Evolutionary conservation across 129 eudicot species (phyloP).

Genomic region (Artemisia tridentata): DNA sequence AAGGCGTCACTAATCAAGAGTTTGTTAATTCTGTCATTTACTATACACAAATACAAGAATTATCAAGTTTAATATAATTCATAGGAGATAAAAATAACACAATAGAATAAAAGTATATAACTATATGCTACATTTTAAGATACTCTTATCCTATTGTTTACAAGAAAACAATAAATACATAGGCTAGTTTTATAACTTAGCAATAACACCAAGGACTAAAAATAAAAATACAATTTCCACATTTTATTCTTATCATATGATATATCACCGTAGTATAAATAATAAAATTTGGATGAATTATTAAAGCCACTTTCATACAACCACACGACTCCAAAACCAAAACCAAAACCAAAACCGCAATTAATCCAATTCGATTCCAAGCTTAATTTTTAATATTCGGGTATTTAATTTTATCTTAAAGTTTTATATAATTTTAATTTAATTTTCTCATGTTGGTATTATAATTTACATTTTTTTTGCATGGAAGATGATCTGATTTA

Average conservation of each 20-base stretch:
- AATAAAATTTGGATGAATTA: slow-evolving; percentile 21
- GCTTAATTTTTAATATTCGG: slow-evolving; percentile 4
- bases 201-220: slow-evolving; percentile 4
- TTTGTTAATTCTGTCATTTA: too few relatives aligned
- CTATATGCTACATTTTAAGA: background rate
- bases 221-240: background rate
- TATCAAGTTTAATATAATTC: too few relatives aligned
- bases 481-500: too few relatives aligned
- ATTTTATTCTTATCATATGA: background rate
- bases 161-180: background rate
- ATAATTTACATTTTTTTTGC: background rate
- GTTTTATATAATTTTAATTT: background rate
- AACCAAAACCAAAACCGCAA: slow-evolving; percentile 21
- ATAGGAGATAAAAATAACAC: too few relatives aligned
- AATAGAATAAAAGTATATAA: too few relatives aligned
- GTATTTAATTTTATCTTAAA: slow-evolving; percentile 17
- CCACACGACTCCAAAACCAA: slow-evolving; percentile 37
- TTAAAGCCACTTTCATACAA: slow-evolving; percentile 24
- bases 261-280: slow-evolving; percentile 8
- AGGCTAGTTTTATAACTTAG: background rate
- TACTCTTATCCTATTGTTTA: too few relatives aligned
- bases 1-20: too few relatives aligned
- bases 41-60: too few relatives aligned
- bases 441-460: slow-evolving; percentile 1
- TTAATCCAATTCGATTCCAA: slow-evolving; percentile 25